These are phyloP conservation scores for Yamadazyma blattariae DNA, from an alignment of 1,139 yeast species.

Conservation along the genomic window DNA sequence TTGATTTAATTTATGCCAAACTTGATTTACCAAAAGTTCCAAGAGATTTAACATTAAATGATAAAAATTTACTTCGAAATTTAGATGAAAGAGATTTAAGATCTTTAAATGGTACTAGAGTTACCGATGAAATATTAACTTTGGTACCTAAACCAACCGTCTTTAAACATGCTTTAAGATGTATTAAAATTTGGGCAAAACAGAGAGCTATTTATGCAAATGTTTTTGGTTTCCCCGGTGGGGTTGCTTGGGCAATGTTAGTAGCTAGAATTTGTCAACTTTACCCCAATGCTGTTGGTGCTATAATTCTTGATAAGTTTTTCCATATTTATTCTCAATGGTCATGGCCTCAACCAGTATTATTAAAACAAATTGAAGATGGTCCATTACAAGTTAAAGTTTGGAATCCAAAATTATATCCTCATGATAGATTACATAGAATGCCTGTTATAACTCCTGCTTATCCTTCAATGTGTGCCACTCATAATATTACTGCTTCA, in stretches of 20 bases:
- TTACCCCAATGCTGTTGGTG: conserved; percentile 94
- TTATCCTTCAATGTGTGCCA: conserved; percentile 98
- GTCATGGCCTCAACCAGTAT: conserved; percentile 99
- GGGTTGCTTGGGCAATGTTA: conserved; percentile 99
- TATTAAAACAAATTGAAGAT: conserved; percentile 88
- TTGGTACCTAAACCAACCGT: conserved; percentile 92
- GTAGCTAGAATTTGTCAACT: conserved; percentile 95
- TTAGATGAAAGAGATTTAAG: conserved; percentile 88
- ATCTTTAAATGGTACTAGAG: conserved; percentile 92
- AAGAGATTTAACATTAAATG: conserved; percentile 65
- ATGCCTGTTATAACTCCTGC: conserved; percentile 99
- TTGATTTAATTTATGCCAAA: conserved; percentile 84
- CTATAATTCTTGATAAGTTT: conserved; percentile 84
- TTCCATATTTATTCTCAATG: conserved; percentile 83
- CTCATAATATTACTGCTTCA: conserved; percentile 88
- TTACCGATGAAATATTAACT: conserved; percentile 86
- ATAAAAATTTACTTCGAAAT: conserved; percentile 79
- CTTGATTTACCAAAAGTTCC: conserved; percentile 85
- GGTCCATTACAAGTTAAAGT: conserved; percentile 95
- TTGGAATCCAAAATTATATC: conserved; percentile 92
- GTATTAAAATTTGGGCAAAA: conserved; percentile 96
- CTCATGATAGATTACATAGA: conserved; percentile 81
- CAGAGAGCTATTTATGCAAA: conserved; percentile 91
- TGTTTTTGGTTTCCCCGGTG: conserved; percentile 97
- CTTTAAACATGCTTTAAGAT: conserved; percentile 87